phyloP scores from a whole-genome alignment of 225 moss, liverwort and hornwort species.

The Thuidium tamariscinum region DNA sequence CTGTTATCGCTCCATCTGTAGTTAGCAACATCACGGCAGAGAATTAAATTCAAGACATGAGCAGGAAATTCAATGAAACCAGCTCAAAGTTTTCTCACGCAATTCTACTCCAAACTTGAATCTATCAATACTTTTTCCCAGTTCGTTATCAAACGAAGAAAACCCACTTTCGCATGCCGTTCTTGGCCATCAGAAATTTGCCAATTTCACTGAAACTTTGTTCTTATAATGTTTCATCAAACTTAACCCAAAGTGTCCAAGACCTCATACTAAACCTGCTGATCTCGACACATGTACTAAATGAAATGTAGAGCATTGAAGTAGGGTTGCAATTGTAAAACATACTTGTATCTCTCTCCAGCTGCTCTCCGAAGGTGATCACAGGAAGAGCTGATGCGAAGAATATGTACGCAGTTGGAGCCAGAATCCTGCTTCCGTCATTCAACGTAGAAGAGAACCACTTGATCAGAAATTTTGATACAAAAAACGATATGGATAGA shows the following conservation, averaged over 20 bases:
- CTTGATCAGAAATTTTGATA: not conserved
- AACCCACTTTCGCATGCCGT: no score
- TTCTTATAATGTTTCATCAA: fast-evolving
- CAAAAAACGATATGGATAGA: no score
- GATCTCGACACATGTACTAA: not conserved
- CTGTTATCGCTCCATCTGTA: slow-evolving; percentile 54
- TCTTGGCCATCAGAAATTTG: not conserved
- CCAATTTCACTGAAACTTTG: not conserved
- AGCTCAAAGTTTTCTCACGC: no score
- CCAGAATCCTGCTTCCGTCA: slow-evolving; percentile 38
- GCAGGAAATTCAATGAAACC: not conserved
- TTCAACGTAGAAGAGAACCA: not conserved
- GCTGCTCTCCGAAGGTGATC: slow-evolving; percentile 80
- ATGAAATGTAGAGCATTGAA: not conserved
- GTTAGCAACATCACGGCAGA: not conserved
- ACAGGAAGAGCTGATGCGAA: slow-evolving; percentile 86
- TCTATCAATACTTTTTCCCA: not conserved
- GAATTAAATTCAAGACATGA: not conserved
- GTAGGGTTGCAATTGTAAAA: not conserved
- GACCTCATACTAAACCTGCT: not conserved
- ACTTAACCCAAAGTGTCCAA: not conserved
- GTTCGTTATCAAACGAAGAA: not conserved
- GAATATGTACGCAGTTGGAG: slow-evolving; percentile 71
- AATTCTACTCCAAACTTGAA: not conserved
- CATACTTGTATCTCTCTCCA: slow-evolving; percentile 69